Base-by-base conservation (phyloP, 1,139 yeast species). In the Pichia sp. region DNA sequence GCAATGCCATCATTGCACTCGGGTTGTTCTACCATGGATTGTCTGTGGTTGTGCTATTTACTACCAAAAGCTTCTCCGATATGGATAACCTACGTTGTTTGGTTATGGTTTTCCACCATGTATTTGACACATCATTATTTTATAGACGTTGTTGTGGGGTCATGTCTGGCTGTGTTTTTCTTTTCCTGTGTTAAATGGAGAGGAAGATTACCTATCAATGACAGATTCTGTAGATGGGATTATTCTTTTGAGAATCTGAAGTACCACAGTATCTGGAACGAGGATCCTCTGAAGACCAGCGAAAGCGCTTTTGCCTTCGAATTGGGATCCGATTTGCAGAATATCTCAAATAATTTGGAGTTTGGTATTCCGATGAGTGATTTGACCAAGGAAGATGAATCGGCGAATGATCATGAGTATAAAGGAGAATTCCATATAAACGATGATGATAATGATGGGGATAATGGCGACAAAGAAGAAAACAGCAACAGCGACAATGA, bases 81-180 rank as follows among this genome's bases (percentile, higher is more conserved):
- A 9, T 86, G 92, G 73, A 73, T 82, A 61, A 64, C 71, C 29
- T 92, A 90, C 61, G 95, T 88, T 23, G 67, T 81, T 52, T 87
- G 95, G 95, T 75, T 90, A 55, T 92, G 97, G 97, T 92, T 96
- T 95, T 77, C 94, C 44, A 90, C 97, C 16, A 92, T 90, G 98
- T 90, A 92, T 65, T 73, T 90, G 59, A 90, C 97, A 1, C 97
- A 90, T 64, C 98, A 90, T 66, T 90, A 92, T 65, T 90, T 90
- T 60, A 81, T 88, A 51, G 98, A 90, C 63, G 76, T 90, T 47
- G 86, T 85, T 62, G 94, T 87, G 29, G 98, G 98, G 29, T 55
- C 61, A 26, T 51, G 55, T 33, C 45, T 60, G 35, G 61, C 62
- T 0, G 46, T 57, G 5, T 48, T 54, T 11, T 50, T 55, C 31